A percentile compares a stretch with the other conserved stretches of the same genome.
Evolutionary conservation across 345 rosid genomes (phyloP).

Genomic region (Eucalyptus camaldulensis): DNA sequence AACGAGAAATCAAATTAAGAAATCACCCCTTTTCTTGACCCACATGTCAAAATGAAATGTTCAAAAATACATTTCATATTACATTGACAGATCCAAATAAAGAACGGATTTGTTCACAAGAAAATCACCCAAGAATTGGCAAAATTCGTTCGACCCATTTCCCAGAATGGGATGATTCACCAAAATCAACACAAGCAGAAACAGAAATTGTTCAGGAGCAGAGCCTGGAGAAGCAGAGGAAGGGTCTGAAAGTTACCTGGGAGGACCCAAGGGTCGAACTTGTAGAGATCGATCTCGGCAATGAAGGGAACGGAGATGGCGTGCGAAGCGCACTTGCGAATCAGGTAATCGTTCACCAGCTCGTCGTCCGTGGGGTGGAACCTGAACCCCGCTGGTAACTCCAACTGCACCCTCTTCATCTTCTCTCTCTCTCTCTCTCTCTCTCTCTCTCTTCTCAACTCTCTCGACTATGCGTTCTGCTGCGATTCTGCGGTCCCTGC

Average conservation of each 20-base stretch:
- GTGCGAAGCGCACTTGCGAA: slow-evolving; percentile 50
- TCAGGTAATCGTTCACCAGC: slow-evolving; percentile 61
- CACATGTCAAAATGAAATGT: neutral
- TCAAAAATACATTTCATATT: neutral
- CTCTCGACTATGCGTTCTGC: neutral
- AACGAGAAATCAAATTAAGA: neutral
- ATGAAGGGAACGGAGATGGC: slow-evolving; percentile 57
- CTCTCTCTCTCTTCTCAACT: neutral
- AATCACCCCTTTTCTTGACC: neutral
- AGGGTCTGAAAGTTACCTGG: slow-evolving; percentile 42
- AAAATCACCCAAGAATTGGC: neutral
- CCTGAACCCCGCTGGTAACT: slow-evolving; percentile 84
- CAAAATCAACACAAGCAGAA: neutral
- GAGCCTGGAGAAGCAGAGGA: neutral
- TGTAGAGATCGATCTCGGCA: slow-evolving; percentile 85
- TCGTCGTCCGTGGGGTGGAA: slow-evolving; percentile 97
- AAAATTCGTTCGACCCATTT: neutral
- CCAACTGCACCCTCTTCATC: slow-evolving; percentile 14
- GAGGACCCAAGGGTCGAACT: slow-evolving; percentile 86
- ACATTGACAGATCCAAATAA: neutral
- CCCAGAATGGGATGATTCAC: neutral
- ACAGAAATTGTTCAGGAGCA: neutral
- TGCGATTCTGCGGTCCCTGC: neutral
- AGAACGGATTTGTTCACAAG: neutral
- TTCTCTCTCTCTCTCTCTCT: neutral